Base-by-base conservation (phyloP, 2,329 filamentous ascomycete species). In the Cytospora piceae region DNA sequence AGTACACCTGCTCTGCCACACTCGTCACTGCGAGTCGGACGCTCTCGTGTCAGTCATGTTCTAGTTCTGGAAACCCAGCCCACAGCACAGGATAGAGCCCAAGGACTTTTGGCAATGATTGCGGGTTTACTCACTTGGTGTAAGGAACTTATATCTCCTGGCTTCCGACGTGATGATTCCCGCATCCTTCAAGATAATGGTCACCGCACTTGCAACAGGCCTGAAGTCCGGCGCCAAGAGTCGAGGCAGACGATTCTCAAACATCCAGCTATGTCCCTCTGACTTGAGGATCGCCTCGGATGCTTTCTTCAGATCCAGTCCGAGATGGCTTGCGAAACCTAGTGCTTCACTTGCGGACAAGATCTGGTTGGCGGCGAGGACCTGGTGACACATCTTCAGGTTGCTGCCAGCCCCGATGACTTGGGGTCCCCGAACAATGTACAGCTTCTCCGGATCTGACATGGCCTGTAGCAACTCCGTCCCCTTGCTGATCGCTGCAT, bases 111-210 rank as follows among this genome's bases (percentile, higher is more conserved):
- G 32, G 32, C 32, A 34, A 34, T 34, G 32, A 34, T 34, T 15
- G 39, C 5, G 39, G 39, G 5, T 20, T 42, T 42, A 42, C 39
- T 42, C 39, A 42, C 39, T 83, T 0, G 86, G 86, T 0, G 83
- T 83, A 0, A 87, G 82, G 73, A 89, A 90, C 32, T 80, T 78
- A 62, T 79, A 76, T 52, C 84, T 78, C 24, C 87, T 80, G 0
- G 87, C 87, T 65, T 87, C 87, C 31, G 85, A 83, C 1, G 88
- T 91, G 73, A 91, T 90, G 75, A 91, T 91, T 58, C 84, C 82
- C 72, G 80, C 78, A 73, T 88, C 86, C 76, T 88, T 88, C 42
- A 85, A 69, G 67, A 88, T 87, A 69, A 88, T 88, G 34, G 81
- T 83, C 58, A 87, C 72, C 3, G 86, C 86, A 72, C 85, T 87